Evolutionary conservation across 371 early-diverging fungal species (phyloP).

Genomic region (Mucor plumbeus): DNA sequence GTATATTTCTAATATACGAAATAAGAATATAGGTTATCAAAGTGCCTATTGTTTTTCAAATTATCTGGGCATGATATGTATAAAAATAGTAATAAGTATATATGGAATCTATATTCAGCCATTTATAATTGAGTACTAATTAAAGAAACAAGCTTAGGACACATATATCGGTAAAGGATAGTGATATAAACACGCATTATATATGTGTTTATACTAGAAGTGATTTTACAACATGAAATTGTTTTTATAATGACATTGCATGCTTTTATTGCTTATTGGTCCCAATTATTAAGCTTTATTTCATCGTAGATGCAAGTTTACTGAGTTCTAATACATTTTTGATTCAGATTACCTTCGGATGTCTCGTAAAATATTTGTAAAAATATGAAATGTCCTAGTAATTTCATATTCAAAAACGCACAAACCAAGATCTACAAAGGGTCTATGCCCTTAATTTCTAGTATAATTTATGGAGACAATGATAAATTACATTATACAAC

Average conservation of each 20-base stretch:
- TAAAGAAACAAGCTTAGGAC: neutral
- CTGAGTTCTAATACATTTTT: neutral
- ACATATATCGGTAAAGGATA: neutral
- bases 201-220: neutral
- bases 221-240: too few species aligned
- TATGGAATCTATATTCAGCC: neutral
- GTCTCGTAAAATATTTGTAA: neutral
- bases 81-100: neutral
- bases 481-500: too few species aligned
- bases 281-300: neutral
- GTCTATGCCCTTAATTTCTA: neutral
- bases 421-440: conserved; percentile 6
- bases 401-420: neutral
- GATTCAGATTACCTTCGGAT: neutral
- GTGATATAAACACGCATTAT: neutral
- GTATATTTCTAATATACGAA: neutral
- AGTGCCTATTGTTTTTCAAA: neutral
- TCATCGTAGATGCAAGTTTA: neutral
- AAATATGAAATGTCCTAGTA: neutral
- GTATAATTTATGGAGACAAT: neutral
- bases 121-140: neutral
- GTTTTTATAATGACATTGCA: neutral
- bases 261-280: neutral
- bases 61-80: neutral
- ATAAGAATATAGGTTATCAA: neutral